Base-by-base conservation (phyloP, 768 basidiomycete genomes). In the Naematelia encephala region DNA sequence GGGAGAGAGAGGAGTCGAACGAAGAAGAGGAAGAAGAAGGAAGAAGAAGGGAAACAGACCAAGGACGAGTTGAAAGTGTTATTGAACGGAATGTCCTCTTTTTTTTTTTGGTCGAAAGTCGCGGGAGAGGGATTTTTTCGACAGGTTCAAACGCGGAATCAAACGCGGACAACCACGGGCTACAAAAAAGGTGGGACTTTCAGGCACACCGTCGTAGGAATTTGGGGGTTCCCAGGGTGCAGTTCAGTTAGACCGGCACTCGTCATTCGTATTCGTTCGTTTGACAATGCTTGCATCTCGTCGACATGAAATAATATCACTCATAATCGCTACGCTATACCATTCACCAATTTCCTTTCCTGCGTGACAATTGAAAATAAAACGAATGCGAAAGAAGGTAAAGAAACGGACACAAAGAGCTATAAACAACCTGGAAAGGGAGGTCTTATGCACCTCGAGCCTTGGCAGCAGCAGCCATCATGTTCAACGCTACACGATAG, bases 381-480 rank as follows among this genome's bases (percentile, higher is more conserved):
- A 39, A 39, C 34, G 34, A 39, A 16, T 39, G 8, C 8, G 8
- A 39, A 39, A 16, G 34, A 39, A 39, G 16, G 34, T 8, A 8
- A 39, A 8, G 34, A 39, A 8, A 8, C 34, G 34, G 16, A 39
- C 34, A 39, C 34, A 39, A 39, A 39, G 34, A 39, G 34, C 34
- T 16, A 39, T 39, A 8, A 16, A 39, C 34, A 39, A 39, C 34
- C 8, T 8, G 16, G 8, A 39, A 39, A 39, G 16, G 16, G 34
- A 39, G 34, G 34, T 8, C 42, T 23, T 45, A 57, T 49, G 61
- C 64, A 25, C 51, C 64, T 53, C 65, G 59, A 19, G 58, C 63
- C 62, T 69, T 70, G 53, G 74, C 74, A 43, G 70, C 70, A 30
- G 66, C 61, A 48, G 74, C 73, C 74, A 76, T 76, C 73, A 70